Percentiles rank a stretch among this genome's conserved stretches.
Conservation (phyloP, 805 yeast genomes). For the Hanseniaspora clermontiae region DNA sequence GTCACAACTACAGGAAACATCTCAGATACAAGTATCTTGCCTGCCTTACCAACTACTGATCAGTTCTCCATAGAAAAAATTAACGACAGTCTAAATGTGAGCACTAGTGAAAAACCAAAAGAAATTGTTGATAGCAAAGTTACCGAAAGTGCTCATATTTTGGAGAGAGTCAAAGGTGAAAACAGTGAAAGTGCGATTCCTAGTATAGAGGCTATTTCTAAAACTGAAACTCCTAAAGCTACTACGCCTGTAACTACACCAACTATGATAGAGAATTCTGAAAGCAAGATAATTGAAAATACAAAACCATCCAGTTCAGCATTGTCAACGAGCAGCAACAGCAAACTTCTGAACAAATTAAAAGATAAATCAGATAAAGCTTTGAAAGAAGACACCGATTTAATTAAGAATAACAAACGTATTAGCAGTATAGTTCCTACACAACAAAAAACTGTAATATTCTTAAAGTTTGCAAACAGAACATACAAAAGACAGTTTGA, state of each 20-base stretch:
- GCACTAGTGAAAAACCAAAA: not conserved
- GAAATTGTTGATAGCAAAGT: not conserved
- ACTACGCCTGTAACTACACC: not conserved
- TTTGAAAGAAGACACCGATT: not conserved
- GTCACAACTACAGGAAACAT: constrained; percentile 36
- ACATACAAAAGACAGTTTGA: not conserved
- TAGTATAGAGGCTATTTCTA: not conserved
- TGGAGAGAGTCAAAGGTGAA: not conserved
- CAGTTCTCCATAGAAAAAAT: not conserved
- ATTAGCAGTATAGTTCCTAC: not conserved
- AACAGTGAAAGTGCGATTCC: not conserved
- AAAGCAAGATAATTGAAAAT: no score
- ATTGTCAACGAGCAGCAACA: not conserved
- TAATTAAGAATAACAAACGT: not conserved
- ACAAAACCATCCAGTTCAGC: not conserved
- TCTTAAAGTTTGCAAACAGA: constrained; percentile 34
- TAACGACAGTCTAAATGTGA: not conserved
- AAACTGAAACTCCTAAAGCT: not conserved
- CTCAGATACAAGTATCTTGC: constrained; percentile 21
- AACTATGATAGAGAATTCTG: not conserved
- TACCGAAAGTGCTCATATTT: not conserved
- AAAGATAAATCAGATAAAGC: not conserved
- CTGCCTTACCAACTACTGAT: constrained; percentile 18
- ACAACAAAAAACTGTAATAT: constrained; percentile 24
- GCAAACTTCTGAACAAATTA: not conserved